These are phyloP conservation scores for Auricularia auricula-judae DNA, from an alignment of 768 basidiomycete species.

Conservation along the genomic window DNA sequence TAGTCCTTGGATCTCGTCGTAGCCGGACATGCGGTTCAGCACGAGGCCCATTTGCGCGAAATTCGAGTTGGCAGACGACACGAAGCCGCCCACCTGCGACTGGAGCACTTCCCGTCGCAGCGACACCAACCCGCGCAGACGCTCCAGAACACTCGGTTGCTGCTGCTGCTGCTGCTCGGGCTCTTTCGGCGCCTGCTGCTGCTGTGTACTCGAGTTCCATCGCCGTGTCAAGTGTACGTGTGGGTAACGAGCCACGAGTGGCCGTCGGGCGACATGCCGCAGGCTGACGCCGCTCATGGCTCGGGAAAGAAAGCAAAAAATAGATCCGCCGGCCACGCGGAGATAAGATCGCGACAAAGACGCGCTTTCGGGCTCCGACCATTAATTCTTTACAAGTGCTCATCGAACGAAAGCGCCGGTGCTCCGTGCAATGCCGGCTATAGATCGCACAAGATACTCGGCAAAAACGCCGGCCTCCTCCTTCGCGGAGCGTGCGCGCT, in stretches of 20 bases:
- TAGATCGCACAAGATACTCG: background rate
- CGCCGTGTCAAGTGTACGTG: too few relatives aligned
- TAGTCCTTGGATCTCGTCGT: conserved; percentile 76
- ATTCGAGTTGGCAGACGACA: conserved; percentile 18
- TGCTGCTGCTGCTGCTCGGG: background rate
- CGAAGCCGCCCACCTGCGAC: background rate
- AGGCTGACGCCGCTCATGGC: too few relatives aligned
- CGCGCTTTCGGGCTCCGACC: too few relatives aligned
- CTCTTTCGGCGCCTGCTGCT: too few relatives aligned
- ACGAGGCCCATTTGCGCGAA: conserved; percentile 68
- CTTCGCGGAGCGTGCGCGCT: background rate
- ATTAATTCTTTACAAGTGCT: background rate
- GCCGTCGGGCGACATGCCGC: too few relatives aligned
- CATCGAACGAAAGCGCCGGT: background rate
- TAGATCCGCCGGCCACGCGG: too few relatives aligned
- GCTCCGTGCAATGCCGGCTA: background rate
- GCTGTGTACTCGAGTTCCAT: too few relatives aligned
- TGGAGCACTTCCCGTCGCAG: conserved; percentile 45
- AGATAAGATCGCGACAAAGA: too few relatives aligned
- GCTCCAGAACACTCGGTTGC: background rate
- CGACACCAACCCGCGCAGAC: conserved; percentile 25
- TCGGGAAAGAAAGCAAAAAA: too few relatives aligned
- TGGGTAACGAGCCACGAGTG: too few relatives aligned
- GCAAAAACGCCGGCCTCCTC: background rate
- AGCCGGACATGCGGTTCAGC: conserved; percentile 84